Evolutionary conservation across 148 eudicot genomes (phyloP).

Genomic region (Silene latifolia): DNA sequence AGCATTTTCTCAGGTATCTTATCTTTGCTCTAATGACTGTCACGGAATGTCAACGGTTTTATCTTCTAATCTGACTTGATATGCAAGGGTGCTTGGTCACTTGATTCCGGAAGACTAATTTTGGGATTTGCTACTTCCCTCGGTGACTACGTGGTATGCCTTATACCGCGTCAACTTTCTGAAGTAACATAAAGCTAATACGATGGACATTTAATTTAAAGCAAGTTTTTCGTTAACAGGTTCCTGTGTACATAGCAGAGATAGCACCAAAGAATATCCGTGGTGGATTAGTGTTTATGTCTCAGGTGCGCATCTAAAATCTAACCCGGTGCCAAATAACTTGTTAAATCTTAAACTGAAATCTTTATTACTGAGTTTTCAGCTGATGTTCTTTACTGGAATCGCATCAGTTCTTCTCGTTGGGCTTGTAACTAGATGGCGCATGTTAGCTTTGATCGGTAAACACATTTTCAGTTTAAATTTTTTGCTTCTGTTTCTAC

Average conservation of each 20-base stretch:
- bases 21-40: no score
- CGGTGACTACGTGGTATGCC: constrained; percentile 38
- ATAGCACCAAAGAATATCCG: constrained; percentile 52
- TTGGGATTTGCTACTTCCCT: constrained; percentile 42
- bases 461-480: not conserved
- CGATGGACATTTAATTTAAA: not conserved
- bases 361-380: constrained; percentile 6
- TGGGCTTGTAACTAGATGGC: constrained; percentile 42
- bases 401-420: constrained; percentile 31
- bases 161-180: not conserved
- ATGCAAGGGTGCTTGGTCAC: constrained; percentile 46
- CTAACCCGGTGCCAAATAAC: not conserved
- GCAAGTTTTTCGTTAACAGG: constrained; percentile 23
- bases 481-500: not conserved
- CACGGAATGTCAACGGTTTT: not conserved
- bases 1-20: constrained; percentile 41
- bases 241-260: constrained; percentile 48
- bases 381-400: constrained; percentile 34
- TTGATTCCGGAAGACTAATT: constrained; percentile 44
- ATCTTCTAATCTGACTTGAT: not conserved
- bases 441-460: constrained; percentile 42
- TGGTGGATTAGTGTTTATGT: constrained; percentile 34
- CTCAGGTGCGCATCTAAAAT: constrained; percentile 21
- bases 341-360: not conserved
- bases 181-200: not conserved